Base-by-base conservation (phyloP, 768 basidiomycete genomes). In the Lentinula boryana region DNA sequence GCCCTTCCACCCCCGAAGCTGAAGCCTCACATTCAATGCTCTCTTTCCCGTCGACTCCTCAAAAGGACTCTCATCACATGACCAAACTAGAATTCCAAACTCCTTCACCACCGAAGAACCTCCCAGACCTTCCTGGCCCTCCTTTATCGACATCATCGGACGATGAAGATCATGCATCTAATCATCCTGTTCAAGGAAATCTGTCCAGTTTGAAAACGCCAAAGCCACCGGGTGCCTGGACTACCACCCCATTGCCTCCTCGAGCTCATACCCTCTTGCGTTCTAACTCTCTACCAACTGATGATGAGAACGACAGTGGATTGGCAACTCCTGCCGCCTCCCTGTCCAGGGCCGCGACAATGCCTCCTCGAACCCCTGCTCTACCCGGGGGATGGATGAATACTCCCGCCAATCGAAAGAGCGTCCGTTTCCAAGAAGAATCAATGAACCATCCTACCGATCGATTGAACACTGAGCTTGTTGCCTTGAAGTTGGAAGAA, bases 91-190 rank as follows among this genome's bases (percentile, higher is more conserved):
- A 83, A 56, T 85, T 84, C 65, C 73, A 78, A 65, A 88, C 85
- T 0, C 87, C 86, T 8, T 84, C 88, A 1, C 86, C 88, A 33
- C 84, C 85, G 1, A 75, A 74, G 44, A 80, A 76, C 49, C 76
- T 88, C 61, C 86, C 88, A 9, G 86, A 86, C 6, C 81, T 90
- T 52, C 88, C 88, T 12, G 85, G 72, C 16, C 86, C 84, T 3
- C 86, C 87, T 2, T 80, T 79, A 4, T 57, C 27, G 12, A 23
- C 86, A n/a, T 81, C 82, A 9, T 79, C 80, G 13, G 82, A 82
- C 36, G 81, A 84, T 46, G 77, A 68, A 27, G 70, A 64, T 36
- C 70, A 74, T 41, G 70, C 74, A 62, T 66, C 69, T 58, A 55
- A 71, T 61, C 62, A 72, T 63, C 41, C 70, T 68, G 63, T 62